Evolutionary conservation across 108 stramenopile genomes (phyloP).

Genomic region (Skeletonema grethae): DNA sequence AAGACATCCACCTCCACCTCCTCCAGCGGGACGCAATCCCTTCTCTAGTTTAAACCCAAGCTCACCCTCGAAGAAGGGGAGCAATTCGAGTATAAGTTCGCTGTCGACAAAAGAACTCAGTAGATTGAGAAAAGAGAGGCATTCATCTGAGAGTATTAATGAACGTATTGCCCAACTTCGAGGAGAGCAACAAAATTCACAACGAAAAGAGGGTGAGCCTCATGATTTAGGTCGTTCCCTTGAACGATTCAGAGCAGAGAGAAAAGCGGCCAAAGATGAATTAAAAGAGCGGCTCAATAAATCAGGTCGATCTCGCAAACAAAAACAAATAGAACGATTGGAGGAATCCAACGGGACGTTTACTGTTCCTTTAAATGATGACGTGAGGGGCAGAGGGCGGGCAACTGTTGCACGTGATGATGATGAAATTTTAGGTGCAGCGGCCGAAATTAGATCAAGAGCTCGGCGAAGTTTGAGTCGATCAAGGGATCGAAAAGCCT

Average conservation of each 20-base stretch:
- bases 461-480: slow-evolving; percentile 40
- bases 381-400: neutral
- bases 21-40: neutral
- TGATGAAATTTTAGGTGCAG: slow-evolving; percentile 38
- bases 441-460: slow-evolving; percentile 34
- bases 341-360: slow-evolving; percentile 31
- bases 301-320: neutral
- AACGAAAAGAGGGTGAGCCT: slow-evolving; percentile 12
- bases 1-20: slow-evolving; percentile 18
- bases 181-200: slow-evolving; percentile 14
- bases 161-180: slow-evolving; percentile 11
- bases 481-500: slow-evolving; percentile 35
- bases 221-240: slow-evolving; percentile 10
- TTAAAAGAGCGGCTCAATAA: neutral
- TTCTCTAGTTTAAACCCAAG: neutral
- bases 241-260: slow-evolving; percentile 16
- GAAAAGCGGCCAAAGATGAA: slow-evolving; percentile 2
- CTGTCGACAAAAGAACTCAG: slow-evolving; percentile 38
- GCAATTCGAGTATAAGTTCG: slow-evolving; percentile 1
- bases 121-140: slow-evolving; percentile 9
- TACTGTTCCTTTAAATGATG: slow-evolving; percentile 19
- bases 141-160: slow-evolving; percentile 8
- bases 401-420: neutral
- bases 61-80: neutral
- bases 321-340: neutral